Conservation (phyloP, 352 stramenopile species). For the Pythium chondricola region DNA sequence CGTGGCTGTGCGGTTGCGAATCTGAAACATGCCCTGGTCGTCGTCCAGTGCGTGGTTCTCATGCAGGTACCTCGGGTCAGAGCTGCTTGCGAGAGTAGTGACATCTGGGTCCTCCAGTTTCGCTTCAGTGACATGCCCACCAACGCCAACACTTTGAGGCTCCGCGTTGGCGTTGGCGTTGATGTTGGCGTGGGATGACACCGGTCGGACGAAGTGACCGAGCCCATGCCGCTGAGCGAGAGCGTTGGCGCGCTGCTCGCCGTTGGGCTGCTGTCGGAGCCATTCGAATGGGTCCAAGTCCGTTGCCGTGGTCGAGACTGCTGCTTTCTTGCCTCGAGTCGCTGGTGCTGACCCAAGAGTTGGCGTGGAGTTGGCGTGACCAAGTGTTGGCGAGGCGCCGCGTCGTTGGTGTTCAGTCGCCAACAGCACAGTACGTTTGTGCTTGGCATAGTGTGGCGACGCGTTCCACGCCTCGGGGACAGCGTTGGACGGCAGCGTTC, state of each 20-base stretch:
- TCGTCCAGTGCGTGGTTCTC: too few relatives aligned
- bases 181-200: too few relatives aligned
- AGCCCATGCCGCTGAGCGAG: constrained; percentile 43
- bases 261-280: constrained; percentile 37
- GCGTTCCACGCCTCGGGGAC: constrained; percentile 44
- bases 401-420: not conserved
- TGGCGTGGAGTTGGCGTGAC: not conserved
- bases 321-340: too few relatives aligned
- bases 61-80: too few relatives aligned
- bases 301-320: not conserved
- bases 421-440: constrained; percentile 35
- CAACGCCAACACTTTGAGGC: too few relatives aligned
- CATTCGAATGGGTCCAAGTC: constrained; percentile 51
- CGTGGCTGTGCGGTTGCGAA: too few relatives aligned
- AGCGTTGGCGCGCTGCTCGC: constrained; percentile 44
- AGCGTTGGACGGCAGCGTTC: constrained; percentile 26
- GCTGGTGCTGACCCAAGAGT: too few relatives aligned
- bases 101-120: too few relatives aligned
- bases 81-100: too few relatives aligned
- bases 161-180: too few relatives aligned
- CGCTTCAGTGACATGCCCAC: too few relatives aligned
- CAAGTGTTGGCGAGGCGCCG: not conserved
- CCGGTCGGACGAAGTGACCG: constrained; percentile 23
- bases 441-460: constrained; percentile 48
- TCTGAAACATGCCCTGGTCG: too few relatives aligned